phyloP scores from a whole-genome alignment of 116 monocot genomes.

The Posidonia oceanica region DNA sequence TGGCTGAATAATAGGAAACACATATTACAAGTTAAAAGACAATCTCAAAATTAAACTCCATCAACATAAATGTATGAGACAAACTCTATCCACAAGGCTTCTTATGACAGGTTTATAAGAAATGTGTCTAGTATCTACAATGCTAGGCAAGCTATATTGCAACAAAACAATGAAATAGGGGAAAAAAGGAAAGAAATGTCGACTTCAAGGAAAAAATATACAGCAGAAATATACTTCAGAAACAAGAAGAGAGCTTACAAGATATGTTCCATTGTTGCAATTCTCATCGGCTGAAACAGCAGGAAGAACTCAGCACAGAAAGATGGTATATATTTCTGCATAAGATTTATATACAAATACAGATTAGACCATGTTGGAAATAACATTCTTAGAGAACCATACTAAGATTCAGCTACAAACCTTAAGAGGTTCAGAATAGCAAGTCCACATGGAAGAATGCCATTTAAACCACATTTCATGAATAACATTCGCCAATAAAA shows the following conservation, averaged over 20 bases:
- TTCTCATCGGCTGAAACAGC: constrained; percentile 38
- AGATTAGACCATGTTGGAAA: not conserved
- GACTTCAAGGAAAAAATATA: not conserved
- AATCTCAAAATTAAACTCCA: not conserved
- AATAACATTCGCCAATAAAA: constrained; percentile 32
- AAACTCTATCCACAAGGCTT: no score
- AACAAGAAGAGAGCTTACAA: constrained; percentile 33
- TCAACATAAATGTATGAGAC: no score
- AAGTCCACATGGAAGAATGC: constrained; percentile 73
- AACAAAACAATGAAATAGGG: not conserved
- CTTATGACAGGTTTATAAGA: no score
- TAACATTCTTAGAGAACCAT: not conserved
- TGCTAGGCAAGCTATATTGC: no score
- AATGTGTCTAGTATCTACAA: no score
- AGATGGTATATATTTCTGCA: constrained; percentile 26
- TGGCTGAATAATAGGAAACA: constrained; percentile 27
- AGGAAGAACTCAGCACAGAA: constrained; percentile 21
- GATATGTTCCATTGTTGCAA: constrained; percentile 25
- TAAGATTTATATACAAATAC: not conserved
- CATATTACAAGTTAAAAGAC: not conserved
- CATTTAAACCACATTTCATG: constrained; percentile 84
- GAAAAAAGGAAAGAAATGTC: not conserved
- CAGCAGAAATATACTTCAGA: not conserved
- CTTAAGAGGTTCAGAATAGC: constrained; percentile 31
- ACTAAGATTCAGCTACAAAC: constrained; percentile 15